These are phyloP conservation scores for Fusarium longipes DNA, from an alignment of 2,329 filamentous ascomycete species.

Conservation along the genomic window DNA sequence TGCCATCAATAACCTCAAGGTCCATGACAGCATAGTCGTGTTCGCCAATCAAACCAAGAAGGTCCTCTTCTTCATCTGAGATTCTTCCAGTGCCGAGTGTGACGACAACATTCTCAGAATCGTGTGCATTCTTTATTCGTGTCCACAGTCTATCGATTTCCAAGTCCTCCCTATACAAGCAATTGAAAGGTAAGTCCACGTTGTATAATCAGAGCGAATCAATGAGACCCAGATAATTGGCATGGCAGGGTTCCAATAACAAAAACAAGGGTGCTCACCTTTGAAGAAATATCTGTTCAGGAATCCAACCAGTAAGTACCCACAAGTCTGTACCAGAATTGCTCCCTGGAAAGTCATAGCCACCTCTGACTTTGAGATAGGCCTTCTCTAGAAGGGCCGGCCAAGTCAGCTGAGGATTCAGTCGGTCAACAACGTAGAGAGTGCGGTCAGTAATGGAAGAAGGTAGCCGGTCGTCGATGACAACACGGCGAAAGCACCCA, in stretches of 20 bases:
- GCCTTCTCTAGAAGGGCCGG: constrained; percentile 95
- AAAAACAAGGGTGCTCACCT: constrained; percentile 57
- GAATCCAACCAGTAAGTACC: constrained; percentile 95
- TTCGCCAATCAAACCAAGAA: constrained; percentile 84
- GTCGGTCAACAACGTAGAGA: constrained; percentile 88
- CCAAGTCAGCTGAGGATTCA: constrained; percentile 86
- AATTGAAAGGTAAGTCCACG: constrained; percentile 16
- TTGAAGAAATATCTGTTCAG: constrained; percentile 92
- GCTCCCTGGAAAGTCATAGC: constrained; percentile 97
- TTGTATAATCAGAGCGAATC: neutral
- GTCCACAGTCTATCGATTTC: constrained; percentile 82
- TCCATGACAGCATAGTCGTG: constrained; percentile 95
- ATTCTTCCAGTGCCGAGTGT: constrained; percentile 92
- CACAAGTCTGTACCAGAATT: constrained; percentile 96
- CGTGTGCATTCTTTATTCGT: constrained; percentile 78
- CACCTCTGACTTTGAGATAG: constrained; percentile 93
- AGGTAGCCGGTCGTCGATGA: constrained; percentile 90
- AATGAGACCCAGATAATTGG: neutral
- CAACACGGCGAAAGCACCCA: constrained; percentile 86
- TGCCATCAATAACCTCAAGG: constrained; percentile 70
- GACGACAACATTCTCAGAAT: constrained; percentile 82
- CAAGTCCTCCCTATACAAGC: constrained; percentile 73
- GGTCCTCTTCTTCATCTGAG: constrained; percentile 78
- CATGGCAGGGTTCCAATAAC: no score
- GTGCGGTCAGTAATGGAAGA: constrained; percentile 78